A percentile compares a stretch with the other conserved stretches of the same genome.
These are phyloP conservation scores for Pugionium cornutum DNA, from an alignment of 345 rosid genomes.

Conservation along the genomic window DNA sequence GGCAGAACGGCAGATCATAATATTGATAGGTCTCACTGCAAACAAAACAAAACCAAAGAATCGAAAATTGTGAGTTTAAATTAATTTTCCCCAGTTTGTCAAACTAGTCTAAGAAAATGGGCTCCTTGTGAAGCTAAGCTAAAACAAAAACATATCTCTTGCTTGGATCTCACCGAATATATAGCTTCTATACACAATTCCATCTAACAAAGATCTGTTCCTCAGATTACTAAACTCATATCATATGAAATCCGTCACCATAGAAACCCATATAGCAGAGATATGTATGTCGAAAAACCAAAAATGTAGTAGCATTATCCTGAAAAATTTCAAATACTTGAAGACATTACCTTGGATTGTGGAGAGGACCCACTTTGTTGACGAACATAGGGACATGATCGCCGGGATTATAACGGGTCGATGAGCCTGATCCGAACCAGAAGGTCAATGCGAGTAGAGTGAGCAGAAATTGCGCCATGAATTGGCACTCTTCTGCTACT, in stretches of 20 bases:
- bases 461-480: conserved; percentile 38
- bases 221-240: conserved; percentile 3
- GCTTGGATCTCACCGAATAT: conserved; percentile 5
- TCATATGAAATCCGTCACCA: conserved; percentile 3
- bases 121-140: conserved; percentile 22
- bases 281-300: not conserved
- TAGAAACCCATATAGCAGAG: conserved; percentile 7
- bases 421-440: conserved; percentile 39
- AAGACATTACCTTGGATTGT: conserved; percentile 67
- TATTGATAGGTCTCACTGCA: conserved; percentile 85
- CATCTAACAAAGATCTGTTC: not conserved
- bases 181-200: conserved; percentile 9
- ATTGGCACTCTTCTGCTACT: conserved; percentile 22
- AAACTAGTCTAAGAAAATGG: conserved; percentile 11
- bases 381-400: conserved; percentile 71
- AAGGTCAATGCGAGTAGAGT: conserved; percentile 35
- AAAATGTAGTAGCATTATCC: too few relatives aligned
- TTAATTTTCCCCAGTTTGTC: not conserved
- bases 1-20: conserved; percentile 78
- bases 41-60: conserved; percentile 11
- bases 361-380: conserved; percentile 77
- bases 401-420: conserved; percentile 57
- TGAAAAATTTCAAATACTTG: too few relatives aligned
- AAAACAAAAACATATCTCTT: conserved; percentile 10
- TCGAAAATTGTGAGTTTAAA: not conserved